Evolutionary conservation across 169 alveolate species (phyloP).

Genomic region (Cryptosporidium canis): DNA sequence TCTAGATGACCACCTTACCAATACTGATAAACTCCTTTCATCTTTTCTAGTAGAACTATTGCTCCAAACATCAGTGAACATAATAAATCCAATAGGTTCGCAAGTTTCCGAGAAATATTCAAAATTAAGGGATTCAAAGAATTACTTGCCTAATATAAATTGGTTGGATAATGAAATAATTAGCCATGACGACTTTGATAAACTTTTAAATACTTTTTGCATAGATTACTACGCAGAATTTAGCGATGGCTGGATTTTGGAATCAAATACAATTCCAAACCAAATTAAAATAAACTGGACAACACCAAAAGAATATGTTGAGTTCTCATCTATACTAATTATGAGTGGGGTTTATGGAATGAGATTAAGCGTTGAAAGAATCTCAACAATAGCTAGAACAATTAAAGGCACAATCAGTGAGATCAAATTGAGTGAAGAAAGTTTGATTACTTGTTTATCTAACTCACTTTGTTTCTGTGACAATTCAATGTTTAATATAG

Average conservation of each 20-base stretch:
- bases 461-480: constrained; percentile 44
- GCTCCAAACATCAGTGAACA: constrained; percentile 38
- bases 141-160: constrained; percentile 20
- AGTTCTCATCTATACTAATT: constrained; percentile 28
- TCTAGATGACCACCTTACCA: not conserved
- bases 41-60: constrained; percentile 37
- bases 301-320: constrained; percentile 57
- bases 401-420: constrained; percentile 35
- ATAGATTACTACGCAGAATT: constrained; percentile 48
- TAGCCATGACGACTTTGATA: constrained; percentile 21
- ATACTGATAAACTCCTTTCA: constrained; percentile 14
- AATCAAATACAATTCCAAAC: constrained; percentile 45
- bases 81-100: not conserved
- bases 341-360: constrained; percentile 56
- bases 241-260: constrained; percentile 47
- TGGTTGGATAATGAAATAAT: constrained; percentile 26
- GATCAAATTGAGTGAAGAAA: constrained; percentile 25
- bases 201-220: constrained; percentile 52
- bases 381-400: constrained; percentile 39
- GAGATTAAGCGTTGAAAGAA: constrained; percentile 11
- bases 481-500: constrained; percentile 21
- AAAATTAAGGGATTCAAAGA: constrained; percentile 3
- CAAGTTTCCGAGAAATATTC: not conserved
- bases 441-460: constrained; percentile 19
- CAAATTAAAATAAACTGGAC: constrained; percentile 65